A percentile compares a stretch with the other conserved stretches of the same genome.
These are phyloP conservation scores for Schwanniomyces etchellsii DNA, from an alignment of 1,139 yeast genomes.

Conservation along the genomic window DNA sequence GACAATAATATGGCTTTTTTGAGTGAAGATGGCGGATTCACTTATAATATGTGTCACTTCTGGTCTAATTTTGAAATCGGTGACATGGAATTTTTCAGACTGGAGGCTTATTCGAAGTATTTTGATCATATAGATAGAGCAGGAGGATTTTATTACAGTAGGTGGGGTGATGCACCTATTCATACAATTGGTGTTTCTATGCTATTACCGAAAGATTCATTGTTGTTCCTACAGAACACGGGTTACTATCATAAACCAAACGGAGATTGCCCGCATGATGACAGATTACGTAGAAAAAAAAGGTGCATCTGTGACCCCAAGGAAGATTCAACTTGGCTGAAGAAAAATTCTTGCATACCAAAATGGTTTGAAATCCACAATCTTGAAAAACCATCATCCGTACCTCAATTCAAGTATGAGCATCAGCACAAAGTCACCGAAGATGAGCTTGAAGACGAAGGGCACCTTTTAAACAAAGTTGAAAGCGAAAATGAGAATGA, in stretches of 20 bases:
- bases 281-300: constrained; percentile 7
- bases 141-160: constrained; percentile 20
- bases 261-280: constrained; percentile 16
- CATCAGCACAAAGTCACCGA: constrained; percentile 10
- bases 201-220: constrained; percentile 10
- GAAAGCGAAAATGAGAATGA: constrained; percentile 3
- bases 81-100: constrained; percentile 13
- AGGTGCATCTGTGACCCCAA: constrained; percentile 18
- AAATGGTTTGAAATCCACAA: constrained; percentile 16
- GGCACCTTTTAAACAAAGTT: not conserved
- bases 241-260: constrained; percentile 20
- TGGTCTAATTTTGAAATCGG: constrained; percentile 23
- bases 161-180: constrained; percentile 25
- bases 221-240: constrained; percentile 15
- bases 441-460: constrained; percentile 7
- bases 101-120: constrained; percentile 11
- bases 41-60: constrained; percentile 20
- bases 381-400: constrained; percentile 9
- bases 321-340: constrained; percentile 13
- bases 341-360: constrained; percentile 13
- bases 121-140: constrained; percentile 14
- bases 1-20: constrained; percentile 8
- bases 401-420: constrained; percentile 8
- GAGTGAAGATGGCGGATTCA: constrained; percentile 10
- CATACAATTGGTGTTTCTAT: constrained; percentile 17